These are phyloP conservation scores for Brasilioporus rufonigricans DNA, from an alignment of 768 basidiomycete genomes.

Conservation along the genomic window DNA sequence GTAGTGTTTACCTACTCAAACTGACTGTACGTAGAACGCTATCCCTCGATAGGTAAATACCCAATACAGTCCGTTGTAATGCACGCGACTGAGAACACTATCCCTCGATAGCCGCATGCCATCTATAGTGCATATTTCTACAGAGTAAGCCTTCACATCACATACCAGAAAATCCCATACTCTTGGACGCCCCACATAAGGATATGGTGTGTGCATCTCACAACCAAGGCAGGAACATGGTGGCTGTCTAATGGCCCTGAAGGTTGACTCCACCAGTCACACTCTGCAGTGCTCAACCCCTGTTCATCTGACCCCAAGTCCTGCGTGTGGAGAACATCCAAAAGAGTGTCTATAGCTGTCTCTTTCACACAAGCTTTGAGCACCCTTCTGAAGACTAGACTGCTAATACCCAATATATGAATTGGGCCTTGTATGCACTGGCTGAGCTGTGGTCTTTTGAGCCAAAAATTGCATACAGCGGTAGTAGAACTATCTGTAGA, in stretches of 20 bases:
- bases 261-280: constrained; percentile 15
- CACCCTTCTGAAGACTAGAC: constrained; percentile 67
- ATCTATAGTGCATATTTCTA: too few relatives aligned
- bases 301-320: background rate
- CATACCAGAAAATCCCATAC: constrained; percentile 83
- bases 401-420: constrained; percentile 38
- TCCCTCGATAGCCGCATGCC: too few relatives aligned
- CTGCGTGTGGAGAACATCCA: constrained; percentile 9
- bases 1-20: too few relatives aligned
- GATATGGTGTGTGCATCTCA: constrained; percentile 81
- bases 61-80: too few relatives aligned
- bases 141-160: constrained; percentile 6
- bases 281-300: background rate
- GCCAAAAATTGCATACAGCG: too few relatives aligned
- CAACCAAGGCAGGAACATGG: constrained; percentile 69
- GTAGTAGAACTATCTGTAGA: too few relatives aligned
- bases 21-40: too few relatives aligned
- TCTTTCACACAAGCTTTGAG: constrained; percentile 54
- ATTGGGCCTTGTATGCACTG: constrained; percentile 54
- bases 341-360: constrained; percentile 45
- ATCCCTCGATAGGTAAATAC: too few relatives aligned
- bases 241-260: constrained; percentile 43
- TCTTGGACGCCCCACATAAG: constrained; percentile 82
- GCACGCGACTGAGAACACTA: too few relatives aligned
- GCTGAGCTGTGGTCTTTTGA: constrained; percentile 57